Percentiles rank a stretch among this genome's conserved stretches.
These are phyloP conservation scores for Skeletonema costatum DNA, from an alignment of 108 stramenopile species.

Conservation along the genomic window DNA sequence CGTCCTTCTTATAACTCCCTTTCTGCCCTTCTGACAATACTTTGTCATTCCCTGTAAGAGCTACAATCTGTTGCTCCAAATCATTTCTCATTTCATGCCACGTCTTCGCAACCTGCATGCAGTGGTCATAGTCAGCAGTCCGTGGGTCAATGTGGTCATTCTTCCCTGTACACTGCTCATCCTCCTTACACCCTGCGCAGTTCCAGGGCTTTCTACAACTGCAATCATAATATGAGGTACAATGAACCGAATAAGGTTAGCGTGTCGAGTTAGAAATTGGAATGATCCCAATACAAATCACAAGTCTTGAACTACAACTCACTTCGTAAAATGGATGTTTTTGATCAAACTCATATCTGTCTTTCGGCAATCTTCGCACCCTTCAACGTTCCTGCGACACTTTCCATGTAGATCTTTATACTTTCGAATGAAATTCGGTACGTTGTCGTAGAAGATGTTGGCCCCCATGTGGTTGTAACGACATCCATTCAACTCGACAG, in stretches of 20 bases:
- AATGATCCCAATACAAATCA: too few relatives aligned
- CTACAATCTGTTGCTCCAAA: constrained; percentile 52
- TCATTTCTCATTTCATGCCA: constrained; percentile 64
- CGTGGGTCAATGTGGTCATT: constrained; percentile 43
- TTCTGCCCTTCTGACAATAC: constrained; percentile 35
- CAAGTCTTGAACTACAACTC: constrained; percentile 27
- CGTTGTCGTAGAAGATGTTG: constrained; percentile 28
- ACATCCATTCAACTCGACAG: constrained; percentile 60
- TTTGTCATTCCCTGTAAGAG: constrained; percentile 26
- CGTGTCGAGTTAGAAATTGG: too few relatives aligned
- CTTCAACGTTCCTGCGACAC: constrained; percentile 30
- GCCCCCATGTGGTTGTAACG: constrained; percentile 72
- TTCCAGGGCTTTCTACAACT: constrained; percentile 70
- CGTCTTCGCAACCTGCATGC: constrained; percentile 44
- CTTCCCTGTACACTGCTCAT: background rate
- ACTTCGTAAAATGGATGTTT: constrained; percentile 60
- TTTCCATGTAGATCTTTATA: constrained; percentile 41
- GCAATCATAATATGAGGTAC: too few relatives aligned
- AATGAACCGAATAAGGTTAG: too few relatives aligned
- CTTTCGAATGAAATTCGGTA: constrained; percentile 35
- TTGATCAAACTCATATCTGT: constrained; percentile 45
- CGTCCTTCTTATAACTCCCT: constrained; percentile 47
- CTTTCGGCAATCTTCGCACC: constrained; percentile 53
- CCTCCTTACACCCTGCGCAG: constrained; percentile 24
- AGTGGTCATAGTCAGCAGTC: constrained; percentile 50